Evolutionary conservation across 176 grass and related monocot species (phyloP).

Genomic region (Ampelocalamus luodianensis): DNA sequence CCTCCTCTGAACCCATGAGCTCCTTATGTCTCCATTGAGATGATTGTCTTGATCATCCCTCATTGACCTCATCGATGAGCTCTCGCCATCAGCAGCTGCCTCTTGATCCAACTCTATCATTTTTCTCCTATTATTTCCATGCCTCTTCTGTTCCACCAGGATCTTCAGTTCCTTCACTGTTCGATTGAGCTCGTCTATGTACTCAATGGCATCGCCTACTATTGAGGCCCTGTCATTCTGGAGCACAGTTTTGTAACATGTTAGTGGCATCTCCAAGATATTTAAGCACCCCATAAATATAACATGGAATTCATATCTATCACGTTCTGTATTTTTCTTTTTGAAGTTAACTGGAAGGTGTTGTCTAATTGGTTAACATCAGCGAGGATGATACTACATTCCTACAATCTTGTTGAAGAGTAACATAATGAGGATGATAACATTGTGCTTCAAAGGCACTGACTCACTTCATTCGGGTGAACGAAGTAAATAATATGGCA

Average conservation of each 20-base stretch:
- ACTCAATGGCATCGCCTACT: constrained; percentile 81
- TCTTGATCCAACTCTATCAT: constrained; percentile 63
- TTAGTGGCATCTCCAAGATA: constrained; percentile 41
- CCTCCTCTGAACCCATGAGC: constrained; percentile 82
- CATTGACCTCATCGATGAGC: constrained; percentile 58
- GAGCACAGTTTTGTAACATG: constrained; percentile 12
- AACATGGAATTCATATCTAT: constrained; percentile 13
- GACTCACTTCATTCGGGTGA: background rate
- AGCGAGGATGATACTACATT: background rate
- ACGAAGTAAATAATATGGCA: background rate
- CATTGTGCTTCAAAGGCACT: background rate
- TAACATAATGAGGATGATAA: constrained; percentile 1
- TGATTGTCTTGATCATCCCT: constrained; percentile 55
- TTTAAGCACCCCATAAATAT: constrained; percentile 21
- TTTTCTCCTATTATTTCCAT: constrained; percentile 55
- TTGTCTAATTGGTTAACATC: background rate
- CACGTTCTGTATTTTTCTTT: background rate
- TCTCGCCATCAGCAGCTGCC: constrained; percentile 61
- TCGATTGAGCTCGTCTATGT: constrained; percentile 82
- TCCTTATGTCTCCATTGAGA: constrained; percentile 62
- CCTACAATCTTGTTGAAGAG: background rate
- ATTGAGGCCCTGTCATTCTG: constrained; percentile 85
- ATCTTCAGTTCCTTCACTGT: constrained; percentile 78
- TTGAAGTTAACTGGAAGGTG: background rate
- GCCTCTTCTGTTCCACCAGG: constrained; percentile 71